phyloP scores from a whole-genome alignment of 345 rosid species.

The Eucalyptus cloeziana region DNA sequence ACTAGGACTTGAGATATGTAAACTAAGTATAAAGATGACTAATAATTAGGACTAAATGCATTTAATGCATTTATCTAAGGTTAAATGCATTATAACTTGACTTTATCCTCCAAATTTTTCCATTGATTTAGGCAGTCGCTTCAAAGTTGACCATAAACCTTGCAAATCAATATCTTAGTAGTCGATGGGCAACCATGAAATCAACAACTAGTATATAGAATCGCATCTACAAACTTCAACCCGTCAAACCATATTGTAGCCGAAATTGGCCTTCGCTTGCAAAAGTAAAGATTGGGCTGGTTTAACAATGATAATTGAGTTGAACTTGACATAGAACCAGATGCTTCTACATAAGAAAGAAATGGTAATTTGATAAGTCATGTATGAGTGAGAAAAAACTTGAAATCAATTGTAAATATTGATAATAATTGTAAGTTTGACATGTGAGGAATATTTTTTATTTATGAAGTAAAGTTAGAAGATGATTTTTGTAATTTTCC shows the following conservation, averaged over 20 bases:
- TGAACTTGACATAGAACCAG: neutral
- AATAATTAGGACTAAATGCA: neutral
- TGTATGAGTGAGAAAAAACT: neutral
- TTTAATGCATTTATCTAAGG: neutral
- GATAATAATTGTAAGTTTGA: neutral
- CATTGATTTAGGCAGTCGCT: neutral
- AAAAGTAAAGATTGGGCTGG: neutral
- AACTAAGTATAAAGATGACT: neutral
- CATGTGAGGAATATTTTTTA: neutral
- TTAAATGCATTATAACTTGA: neutral
- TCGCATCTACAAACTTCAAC: neutral
- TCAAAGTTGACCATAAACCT: neutral
- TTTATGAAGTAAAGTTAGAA: neutral
- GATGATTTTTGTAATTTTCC: neutral
- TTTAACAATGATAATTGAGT: neutral
- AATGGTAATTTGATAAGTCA: neutral
- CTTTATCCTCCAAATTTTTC: neutral
- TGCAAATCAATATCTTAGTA: neutral
- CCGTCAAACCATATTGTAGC: neutral
- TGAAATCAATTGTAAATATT: neutral
- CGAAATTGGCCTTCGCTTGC: neutral
- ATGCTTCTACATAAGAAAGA: neutral
- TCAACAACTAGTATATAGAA: neutral
- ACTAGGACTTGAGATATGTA: neutral
- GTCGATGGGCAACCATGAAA: neutral